Percentiles rank a stretch among this genome's conserved stretches.
phyloP scores from a whole-genome alignment of 805 yeast species.

The Spathaspora sp. region DNA sequence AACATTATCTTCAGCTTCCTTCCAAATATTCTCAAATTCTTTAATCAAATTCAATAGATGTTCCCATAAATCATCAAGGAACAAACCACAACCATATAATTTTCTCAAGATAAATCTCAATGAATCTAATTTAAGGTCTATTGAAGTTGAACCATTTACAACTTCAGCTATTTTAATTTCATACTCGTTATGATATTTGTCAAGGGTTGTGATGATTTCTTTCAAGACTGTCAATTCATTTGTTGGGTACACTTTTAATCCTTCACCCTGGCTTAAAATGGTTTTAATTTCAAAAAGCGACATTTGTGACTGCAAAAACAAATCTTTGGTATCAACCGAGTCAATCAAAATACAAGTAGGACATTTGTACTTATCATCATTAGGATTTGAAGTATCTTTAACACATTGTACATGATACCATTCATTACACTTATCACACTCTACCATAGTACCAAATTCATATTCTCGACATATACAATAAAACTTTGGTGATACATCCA shows the following conservation, averaged over 20 bases:
- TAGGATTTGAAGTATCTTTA: conserved; percentile 17
- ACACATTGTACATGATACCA: conserved; percentile 70
- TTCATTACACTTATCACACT: conserved; percentile 66
- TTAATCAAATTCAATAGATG: conserved; percentile 15
- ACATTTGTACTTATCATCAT: conserved; percentile 24
- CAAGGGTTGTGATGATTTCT: conserved; percentile 12
- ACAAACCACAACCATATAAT: conserved; percentile 27
- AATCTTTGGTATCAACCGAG: conserved; percentile 13
- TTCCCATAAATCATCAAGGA: conserved; percentile 18
- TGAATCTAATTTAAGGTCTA: conserved; percentile 16
- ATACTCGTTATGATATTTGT: conserved; percentile 7
- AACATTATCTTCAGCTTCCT: not conserved
- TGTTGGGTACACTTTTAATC: conserved; percentile 16
- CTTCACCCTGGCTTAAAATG: conserved; percentile 10
- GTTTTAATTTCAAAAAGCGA: conserved; percentile 11
- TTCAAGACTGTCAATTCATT: conserved; percentile 18
- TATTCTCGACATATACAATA: conserved; percentile 63
- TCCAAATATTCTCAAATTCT: conserved; percentile 7
- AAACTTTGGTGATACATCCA: conserved; percentile 12
- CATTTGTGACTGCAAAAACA: conserved; percentile 11
- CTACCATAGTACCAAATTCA: conserved; percentile 64
- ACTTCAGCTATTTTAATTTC: conserved; percentile 4
- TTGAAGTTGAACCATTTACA: conserved; percentile 8
- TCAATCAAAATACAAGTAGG: conserved; percentile 28
- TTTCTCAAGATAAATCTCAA: conserved; percentile 24